These are phyloP conservation scores for Vaccinium corymbosum DNA, from an alignment of 148 eudicot species.

Conservation along the genomic window DNA sequence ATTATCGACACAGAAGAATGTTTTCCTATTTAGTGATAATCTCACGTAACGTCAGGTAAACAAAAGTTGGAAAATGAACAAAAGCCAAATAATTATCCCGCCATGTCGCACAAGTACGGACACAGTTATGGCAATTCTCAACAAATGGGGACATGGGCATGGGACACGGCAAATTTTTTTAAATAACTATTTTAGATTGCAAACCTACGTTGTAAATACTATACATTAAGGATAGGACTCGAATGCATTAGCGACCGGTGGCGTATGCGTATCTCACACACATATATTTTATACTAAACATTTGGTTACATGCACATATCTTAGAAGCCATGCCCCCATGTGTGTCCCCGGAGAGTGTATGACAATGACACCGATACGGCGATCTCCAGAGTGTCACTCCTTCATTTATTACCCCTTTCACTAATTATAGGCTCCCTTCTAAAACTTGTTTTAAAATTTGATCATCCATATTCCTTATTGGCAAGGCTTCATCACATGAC, in stretches of 20 bases:
- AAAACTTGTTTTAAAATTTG: not conserved
- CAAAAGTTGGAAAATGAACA: not conserved
- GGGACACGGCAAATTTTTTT: not conserved
- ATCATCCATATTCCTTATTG: not conserved
- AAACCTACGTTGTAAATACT: not conserved
- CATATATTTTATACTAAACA: not conserved
- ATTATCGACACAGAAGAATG: not conserved
- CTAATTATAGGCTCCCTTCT: not conserved
- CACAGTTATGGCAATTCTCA: not conserved
- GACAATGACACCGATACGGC: no score
- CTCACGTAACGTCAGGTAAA: not conserved
- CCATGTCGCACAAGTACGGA: no score
- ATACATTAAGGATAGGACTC: not conserved
- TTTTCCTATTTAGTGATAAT: not conserved
- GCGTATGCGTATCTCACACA: not conserved
- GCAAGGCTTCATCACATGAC: not conserved
- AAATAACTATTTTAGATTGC: not conserved
- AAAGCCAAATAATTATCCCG: not conserved
- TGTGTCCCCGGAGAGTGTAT: no score
- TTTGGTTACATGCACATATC: no score
- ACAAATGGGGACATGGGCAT: not conserved
- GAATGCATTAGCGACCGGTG: not conserved
- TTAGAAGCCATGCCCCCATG: no score
- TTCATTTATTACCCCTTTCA: not conserved
- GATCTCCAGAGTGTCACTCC: not conserved